These are phyloP conservation scores for Lentinus polychrous DNA, from an alignment of 1,284 basidiomycete species.

Conservation along the genomic window DNA sequence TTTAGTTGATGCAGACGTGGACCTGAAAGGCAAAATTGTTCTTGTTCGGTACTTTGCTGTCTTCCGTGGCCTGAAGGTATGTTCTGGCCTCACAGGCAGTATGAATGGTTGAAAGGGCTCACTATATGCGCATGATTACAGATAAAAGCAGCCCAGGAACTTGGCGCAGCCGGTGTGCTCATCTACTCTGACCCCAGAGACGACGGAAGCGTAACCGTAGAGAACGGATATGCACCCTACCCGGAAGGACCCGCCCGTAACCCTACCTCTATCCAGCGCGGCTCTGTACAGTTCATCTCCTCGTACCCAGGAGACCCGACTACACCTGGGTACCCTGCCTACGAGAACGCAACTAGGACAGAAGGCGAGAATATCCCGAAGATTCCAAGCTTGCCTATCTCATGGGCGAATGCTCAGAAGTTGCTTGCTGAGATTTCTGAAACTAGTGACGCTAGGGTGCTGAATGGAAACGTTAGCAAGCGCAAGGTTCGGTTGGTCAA, in stretches of 20 bases:
- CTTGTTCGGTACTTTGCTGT: slow-evolving; percentile 75
- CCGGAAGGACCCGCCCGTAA: slow-evolving; percentile 87
- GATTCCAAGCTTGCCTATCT: slow-evolving; percentile 79
- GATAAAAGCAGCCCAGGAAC: slow-evolving; percentile 78
- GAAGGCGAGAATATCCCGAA: slow-evolving; percentile 67
- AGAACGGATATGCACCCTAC: slow-evolving; percentile 72
- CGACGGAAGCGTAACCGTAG: slow-evolving; percentile 76
- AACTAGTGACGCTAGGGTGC: slow-evolving; percentile 26
- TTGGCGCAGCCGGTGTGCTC: slow-evolving; percentile 67
- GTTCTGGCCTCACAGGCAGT: neutral
- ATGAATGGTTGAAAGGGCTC: neutral
- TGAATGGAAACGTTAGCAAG: slow-evolving; percentile 44
- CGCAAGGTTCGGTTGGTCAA: slow-evolving; percentile 53
- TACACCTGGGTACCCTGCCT: slow-evolving; percentile 85
- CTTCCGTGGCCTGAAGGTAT: slow-evolving; percentile 81
- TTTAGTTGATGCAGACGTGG: slow-evolving; percentile 43
- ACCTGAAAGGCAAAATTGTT: slow-evolving; percentile 79
- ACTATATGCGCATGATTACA: slow-evolving; percentile 22
- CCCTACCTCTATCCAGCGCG: slow-evolving; percentile 80
- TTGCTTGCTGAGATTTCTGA: slow-evolving; percentile 52
- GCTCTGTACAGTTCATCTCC: slow-evolving; percentile 80
- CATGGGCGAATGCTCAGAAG: slow-evolving; percentile 61
- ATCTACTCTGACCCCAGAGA: slow-evolving; percentile 90
- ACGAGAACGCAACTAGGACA: slow-evolving; percentile 72
- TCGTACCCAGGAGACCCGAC: slow-evolving; percentile 81